Evolutionary conservation across 2,329 filamentous ascomycete species (phyloP).

Genomic region (Xylaria sp.): DNA sequence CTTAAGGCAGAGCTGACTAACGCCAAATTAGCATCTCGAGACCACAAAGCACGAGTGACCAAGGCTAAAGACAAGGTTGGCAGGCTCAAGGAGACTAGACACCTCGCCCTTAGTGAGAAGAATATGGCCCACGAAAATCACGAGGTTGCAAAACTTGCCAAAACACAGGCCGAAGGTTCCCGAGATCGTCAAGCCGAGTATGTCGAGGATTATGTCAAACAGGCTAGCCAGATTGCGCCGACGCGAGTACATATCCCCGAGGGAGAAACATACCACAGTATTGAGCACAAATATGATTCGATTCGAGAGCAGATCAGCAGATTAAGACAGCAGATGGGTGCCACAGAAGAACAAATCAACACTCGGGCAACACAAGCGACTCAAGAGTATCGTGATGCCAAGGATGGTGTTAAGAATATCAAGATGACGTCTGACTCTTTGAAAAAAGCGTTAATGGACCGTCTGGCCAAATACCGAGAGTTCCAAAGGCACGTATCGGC

Average conservation of each 20-base stretch:
- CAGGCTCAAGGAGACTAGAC: conserved; percentile 60
- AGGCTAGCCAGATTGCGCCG: conserved; percentile 65
- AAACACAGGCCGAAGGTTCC: conserved; percentile 58
- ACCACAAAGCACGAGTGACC: conserved; percentile 59
- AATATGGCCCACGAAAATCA: conserved; percentile 67
- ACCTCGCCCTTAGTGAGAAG: conserved; percentile 68
- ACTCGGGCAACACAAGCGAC: conserved; percentile 57
- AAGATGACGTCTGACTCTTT: conserved; percentile 56
- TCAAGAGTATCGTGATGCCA: conserved; percentile 55
- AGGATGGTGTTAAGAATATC: conserved; percentile 58
- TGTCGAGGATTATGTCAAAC: conserved; percentile 64
- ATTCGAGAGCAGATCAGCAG: conserved; percentile 69
- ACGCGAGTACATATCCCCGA: conserved; percentile 71
- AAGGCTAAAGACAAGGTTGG: conserved; percentile 68
- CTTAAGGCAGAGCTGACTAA: conserved; percentile 52
- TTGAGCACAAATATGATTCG: conserved; percentile 65
- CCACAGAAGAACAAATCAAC: conserved; percentile 72
- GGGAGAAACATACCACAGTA: conserved; percentile 69
- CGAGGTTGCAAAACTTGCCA: conserved; percentile 60
- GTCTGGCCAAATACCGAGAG: conserved; percentile 78
- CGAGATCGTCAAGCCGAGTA: conserved; percentile 58
- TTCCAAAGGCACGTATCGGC: conserved; percentile 89
- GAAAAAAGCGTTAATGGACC: conserved; percentile 71
- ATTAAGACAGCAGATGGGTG: conserved; percentile 69
- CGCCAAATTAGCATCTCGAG: conserved; percentile 50